These are phyloP conservation scores for Coccomyxa sp. DNA, from an alignment of 139 green algal genomes.

Conservation along the genomic window DNA sequence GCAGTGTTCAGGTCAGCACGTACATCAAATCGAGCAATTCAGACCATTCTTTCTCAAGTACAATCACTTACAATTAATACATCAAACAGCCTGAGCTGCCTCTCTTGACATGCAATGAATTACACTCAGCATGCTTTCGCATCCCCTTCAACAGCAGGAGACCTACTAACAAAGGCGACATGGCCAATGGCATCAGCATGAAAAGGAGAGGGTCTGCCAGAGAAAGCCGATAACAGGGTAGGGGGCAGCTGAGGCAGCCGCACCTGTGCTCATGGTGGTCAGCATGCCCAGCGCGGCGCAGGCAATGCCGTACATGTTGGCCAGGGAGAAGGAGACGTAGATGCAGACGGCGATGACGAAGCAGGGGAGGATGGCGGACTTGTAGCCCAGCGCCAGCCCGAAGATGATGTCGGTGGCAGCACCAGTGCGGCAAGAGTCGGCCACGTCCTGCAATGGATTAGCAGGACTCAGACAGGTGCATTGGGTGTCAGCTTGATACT, in stretches of 20 bases:
- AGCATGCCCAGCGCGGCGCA: conserved; percentile 96
- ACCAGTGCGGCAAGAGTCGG: conserved; percentile 92
- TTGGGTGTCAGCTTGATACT: neutral
- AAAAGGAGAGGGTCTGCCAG: no score
- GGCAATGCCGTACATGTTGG: conserved; percentile 94
- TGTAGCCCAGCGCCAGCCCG: conserved; percentile 96
- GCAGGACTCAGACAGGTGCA: neutral
- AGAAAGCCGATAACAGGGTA: no score
- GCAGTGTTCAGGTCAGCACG: neutral
- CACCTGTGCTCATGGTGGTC: conserved; percentile 80
- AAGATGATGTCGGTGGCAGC: conserved; percentile 99
- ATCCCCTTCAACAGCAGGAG: no score
- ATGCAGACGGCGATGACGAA: conserved; percentile 87
- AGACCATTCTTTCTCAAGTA: no score
- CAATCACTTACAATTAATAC: no score
- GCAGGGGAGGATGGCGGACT: conserved; percentile 90
- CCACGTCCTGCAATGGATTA: conserved; percentile 70
- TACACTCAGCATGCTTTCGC: no score
- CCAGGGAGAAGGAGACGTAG: conserved; percentile 80
- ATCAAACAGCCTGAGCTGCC: no score
- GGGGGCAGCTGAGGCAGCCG: no score
- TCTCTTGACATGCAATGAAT: no score
- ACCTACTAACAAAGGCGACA: no score
- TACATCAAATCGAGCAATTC: neutral
- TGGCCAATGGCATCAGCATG: no score